Evolutionary conservation across 1,139 yeast species (phyloP).

Genomic region (Scheffersomyces cryptocercus): DNA sequence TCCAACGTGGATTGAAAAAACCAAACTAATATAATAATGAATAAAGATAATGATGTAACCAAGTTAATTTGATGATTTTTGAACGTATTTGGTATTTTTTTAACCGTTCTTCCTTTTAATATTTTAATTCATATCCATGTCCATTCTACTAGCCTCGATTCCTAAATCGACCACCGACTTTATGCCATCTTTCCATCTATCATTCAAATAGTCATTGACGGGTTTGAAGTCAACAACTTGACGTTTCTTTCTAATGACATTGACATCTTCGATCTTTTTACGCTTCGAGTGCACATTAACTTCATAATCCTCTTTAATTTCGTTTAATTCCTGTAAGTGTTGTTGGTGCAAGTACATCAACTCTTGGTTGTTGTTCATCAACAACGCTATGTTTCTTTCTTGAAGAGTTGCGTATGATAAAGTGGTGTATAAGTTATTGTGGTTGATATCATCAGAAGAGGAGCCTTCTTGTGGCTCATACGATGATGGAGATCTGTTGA

Average conservation of each 20-base stretch:
- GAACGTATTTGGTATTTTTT: not conserved
- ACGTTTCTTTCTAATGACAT: conserved; percentile 29
- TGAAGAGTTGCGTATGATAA: conserved; percentile 33
- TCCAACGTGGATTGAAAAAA: not conserved
- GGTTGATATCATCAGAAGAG: conserved; percentile 10
- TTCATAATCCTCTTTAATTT: conserved; percentile 17
- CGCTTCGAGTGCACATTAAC: conserved; percentile 28
- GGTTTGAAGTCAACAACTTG: conserved; percentile 38
- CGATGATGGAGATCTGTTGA: conserved; percentile 5
- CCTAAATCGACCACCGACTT: conserved; percentile 37
- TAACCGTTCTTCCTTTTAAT: not conserved
- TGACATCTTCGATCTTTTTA: conserved; percentile 29
- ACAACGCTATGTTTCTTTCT: conserved; percentile 27
- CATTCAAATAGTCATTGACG: conserved; percentile 33
- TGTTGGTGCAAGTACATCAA: conserved; percentile 17
- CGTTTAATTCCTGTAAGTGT: conserved; percentile 20
- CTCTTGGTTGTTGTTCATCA: conserved; percentile 21
- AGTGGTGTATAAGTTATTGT: conserved; percentile 30
- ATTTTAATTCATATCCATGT: conserved; percentile 10
- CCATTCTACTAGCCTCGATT: conserved; percentile 26
- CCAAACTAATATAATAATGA: not conserved
- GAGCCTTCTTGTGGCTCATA: conserved; percentile 5
- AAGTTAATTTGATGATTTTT: no score
- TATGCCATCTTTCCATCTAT: conserved; percentile 43
- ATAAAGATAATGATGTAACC: not conserved